A percentile compares a stretch with the other conserved stretches of the same genome.
Conservation (phyloP, 2,329 filamentous ascomycete genomes). For the Periconia digitata region DNA sequence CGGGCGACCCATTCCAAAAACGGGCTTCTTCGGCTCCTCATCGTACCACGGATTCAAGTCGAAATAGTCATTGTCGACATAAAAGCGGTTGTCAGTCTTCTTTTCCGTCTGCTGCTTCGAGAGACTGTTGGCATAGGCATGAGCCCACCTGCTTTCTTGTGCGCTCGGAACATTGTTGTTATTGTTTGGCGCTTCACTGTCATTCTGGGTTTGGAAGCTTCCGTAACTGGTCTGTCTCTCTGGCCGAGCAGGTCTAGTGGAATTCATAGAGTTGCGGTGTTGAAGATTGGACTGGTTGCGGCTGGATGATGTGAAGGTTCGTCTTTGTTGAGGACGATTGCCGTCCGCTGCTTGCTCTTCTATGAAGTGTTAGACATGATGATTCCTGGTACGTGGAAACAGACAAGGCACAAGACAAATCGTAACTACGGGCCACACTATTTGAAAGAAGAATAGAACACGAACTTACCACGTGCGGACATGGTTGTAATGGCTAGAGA, state of each 20-base stretch:
- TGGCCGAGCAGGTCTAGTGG: neutral
- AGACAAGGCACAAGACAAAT: too few species aligned
- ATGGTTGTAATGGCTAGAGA: too few species aligned
- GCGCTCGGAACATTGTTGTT: neutral
- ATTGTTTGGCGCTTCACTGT: neutral
- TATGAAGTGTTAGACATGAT: too few species aligned
- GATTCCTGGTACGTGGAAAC: too few species aligned
- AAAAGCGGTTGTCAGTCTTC: conserved; percentile 26
- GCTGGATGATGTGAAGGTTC: conserved; percentile 8
- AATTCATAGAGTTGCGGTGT: conserved; percentile 4
- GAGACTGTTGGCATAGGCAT: conserved; percentile 1
- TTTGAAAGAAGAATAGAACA: too few species aligned
- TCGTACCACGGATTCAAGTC: conserved; percentile 59
- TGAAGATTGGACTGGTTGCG: conserved; percentile 11
- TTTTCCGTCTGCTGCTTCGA: conserved; percentile 23
- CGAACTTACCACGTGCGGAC: too few species aligned
- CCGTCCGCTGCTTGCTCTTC: too few species aligned
- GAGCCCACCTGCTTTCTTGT: neutral
- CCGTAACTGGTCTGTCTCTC: neutral
- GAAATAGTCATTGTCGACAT: conserved; percentile 56
- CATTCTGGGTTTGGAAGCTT: neutral
- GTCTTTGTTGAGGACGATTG: neutral
- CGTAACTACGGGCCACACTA: too few species aligned
- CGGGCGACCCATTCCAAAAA: conserved; percentile 58
- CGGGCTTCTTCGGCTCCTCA: conserved; percentile 53